Percentiles rank a stretch among this genome's conserved stretches.
Evolutionary conservation across 2,329 filamentous ascomycete genomes (phyloP).

Genomic region (Trichoderma cornu-damae): DNA sequence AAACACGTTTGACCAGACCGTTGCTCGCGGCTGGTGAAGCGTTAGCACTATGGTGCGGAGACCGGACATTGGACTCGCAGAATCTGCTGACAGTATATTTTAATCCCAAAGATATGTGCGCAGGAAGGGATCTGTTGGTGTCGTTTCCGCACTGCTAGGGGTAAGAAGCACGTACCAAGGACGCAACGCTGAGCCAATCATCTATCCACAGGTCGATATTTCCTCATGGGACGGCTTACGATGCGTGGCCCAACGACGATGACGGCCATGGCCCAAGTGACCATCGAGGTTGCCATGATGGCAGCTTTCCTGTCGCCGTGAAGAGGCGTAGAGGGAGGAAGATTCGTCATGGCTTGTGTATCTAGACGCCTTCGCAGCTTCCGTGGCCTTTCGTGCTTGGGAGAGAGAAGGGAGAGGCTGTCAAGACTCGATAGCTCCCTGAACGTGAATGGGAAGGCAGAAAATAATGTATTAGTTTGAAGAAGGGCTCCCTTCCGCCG

Average conservation of each 20-base stretch:
- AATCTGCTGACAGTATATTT: slow-evolving; percentile 22
- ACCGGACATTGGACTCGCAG: neutral
- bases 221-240: slow-evolving; percentile 21
- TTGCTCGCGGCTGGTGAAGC: slow-evolving; percentile 20
- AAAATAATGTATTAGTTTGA: neutral
- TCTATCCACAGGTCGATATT: slow-evolving; percentile 24
- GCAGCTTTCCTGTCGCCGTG: slow-evolving; percentile 20
- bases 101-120: slow-evolving; percentile 20
- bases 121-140: slow-evolving; percentile 16
- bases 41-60: neutral
- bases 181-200: slow-evolving; percentile 25
- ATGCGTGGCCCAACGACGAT: slow-evolving; percentile 22
- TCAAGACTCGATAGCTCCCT: neutral
- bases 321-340: slow-evolving; percentile 21
- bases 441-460: neutral
- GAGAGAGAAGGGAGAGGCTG: neutral
- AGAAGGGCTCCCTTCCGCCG: neutral
- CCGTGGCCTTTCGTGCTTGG: neutral
- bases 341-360: neutral
- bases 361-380: neutral
- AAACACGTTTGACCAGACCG: slow-evolving; percentile 25
- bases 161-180: slow-evolving; percentile 21
- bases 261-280: slow-evolving; percentile 21
- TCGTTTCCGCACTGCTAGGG: neutral
- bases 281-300: slow-evolving; percentile 21